These are phyloP conservation scores for Starmerella cellae DNA, from an alignment of 805 yeast species.

Conservation along the genomic window DNA sequence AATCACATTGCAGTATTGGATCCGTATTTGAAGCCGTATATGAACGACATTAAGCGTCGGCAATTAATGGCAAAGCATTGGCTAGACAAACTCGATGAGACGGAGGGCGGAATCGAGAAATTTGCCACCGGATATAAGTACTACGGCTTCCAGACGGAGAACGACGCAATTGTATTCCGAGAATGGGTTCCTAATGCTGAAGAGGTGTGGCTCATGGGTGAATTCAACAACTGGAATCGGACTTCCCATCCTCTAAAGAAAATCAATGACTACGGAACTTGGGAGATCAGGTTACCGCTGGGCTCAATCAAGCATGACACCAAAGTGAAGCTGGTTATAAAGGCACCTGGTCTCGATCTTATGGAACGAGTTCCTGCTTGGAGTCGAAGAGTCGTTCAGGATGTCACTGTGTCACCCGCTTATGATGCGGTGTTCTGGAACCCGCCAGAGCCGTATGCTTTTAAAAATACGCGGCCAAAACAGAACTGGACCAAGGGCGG, in stretches of 20 bases:
- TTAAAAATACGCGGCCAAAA: constrained; percentile 54
- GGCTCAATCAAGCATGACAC: constrained; percentile 69
- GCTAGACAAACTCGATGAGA: constrained; percentile 39
- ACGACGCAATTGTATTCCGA: constrained; percentile 45
- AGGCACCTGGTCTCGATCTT: constrained; percentile 51
- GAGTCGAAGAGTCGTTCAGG: constrained; percentile 67
- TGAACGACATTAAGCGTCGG: constrained; percentile 54
- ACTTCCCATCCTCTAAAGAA: constrained; percentile 40
- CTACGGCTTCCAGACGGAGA: constrained; percentile 61
- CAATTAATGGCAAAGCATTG: constrained; percentile 53
- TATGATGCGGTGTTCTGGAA: constrained; percentile 94
- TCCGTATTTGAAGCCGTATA: constrained; percentile 75
- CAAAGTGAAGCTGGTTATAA: constrained; percentile 50
- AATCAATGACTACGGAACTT: constrained; percentile 55
- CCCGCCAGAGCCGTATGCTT: constrained; percentile 47
- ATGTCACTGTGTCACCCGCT: constrained; percentile 32
- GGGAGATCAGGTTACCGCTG: constrained; percentile 49
- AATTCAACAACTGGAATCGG: constrained; percentile 75
- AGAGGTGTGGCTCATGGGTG: constrained; percentile 72
- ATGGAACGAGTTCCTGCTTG: constrained; percentile 83
- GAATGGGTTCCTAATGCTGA: constrained; percentile 90
- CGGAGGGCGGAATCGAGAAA: constrained; percentile 51
- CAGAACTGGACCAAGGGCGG: constrained; percentile 20
- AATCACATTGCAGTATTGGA: too few species aligned
- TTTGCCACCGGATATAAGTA: constrained; percentile 65